Base-by-base conservation (phyloP, 495 filamentous ascomycete genomes). In the Podospora sp. region DNA sequence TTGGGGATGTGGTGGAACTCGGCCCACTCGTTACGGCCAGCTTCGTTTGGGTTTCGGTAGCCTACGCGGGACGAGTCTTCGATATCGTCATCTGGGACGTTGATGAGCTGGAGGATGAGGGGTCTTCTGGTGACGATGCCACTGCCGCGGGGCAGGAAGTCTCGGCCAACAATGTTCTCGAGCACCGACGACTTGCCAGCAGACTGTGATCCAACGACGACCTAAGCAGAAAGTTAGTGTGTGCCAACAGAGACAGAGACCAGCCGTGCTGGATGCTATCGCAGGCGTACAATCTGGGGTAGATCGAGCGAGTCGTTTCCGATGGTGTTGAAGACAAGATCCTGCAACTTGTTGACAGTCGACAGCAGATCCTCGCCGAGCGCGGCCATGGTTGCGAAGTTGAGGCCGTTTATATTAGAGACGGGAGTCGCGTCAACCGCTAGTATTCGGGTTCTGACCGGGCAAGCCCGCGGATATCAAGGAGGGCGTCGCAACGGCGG, bases 121-220 rank as follows among this genome's bases (percentile, higher is more conserved):
- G 95, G 95, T 70, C 95, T 84, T 63, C 95, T 86, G 25, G 95
- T 99, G 53, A 97, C 94, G 78, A 99, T 98, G 72, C 95, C 95
- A 73, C 92, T 96, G 69, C 95, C 95, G 75, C 95, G 91, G 64
- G 95, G 95, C 33, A 99, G 84, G 74, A 99, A 99, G 77, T 99
- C 95, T 76, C 95, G 87, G 59, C 96, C 95, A 70, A 99, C 95
- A 71, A 99, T 97, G 75, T 99, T 99, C 79, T 99, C 95, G 64
- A 99, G 87, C 21, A 99, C 95, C 18, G 95, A 98, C n/a, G 95
- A 98, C 80, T 99, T 99, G 71, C 95, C 95, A 60, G 94, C 96
- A 8, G 95, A 98, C 81, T 99, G 95, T 62, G 95, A 99, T 64
- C 95, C 95, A 67, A 99, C 95, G 61, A 99, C 95, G 65, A 98